These are phyloP conservation scores for Glomus cerebriforme DNA, from an alignment of 192 early-diverging fungal species.

Conservation along the genomic window DNA sequence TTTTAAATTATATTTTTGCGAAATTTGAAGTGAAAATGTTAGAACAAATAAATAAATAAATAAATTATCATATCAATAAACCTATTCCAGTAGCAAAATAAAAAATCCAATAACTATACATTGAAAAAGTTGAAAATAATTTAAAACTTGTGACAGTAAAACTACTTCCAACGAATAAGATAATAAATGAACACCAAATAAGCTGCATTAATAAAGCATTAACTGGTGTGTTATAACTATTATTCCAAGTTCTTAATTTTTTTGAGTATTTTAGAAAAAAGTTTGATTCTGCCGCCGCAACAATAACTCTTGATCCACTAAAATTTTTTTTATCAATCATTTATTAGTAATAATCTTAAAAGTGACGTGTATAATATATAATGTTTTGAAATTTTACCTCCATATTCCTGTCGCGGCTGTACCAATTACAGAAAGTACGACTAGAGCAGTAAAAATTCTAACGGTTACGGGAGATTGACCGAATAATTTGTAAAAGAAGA, in stretches of 20 bases:
- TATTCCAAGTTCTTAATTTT: not conserved
- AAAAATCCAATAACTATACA: not conserved
- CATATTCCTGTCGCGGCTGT: not conserved
- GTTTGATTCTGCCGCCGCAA: not conserved
- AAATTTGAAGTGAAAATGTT: too few species aligned
- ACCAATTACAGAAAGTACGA: not conserved
- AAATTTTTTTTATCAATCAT: too few species aligned
- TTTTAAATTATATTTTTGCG: too few species aligned
- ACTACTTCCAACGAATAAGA: not conserved
- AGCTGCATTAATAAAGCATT: not conserved
- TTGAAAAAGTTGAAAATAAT: not conserved
- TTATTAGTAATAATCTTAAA: too few species aligned
- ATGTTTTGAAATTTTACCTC: too few species aligned
- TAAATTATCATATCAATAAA: not conserved
- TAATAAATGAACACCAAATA: not conserved
- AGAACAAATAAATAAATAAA: too few species aligned
- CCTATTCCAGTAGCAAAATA: not conserved
- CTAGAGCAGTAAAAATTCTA: not conserved
- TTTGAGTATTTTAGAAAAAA: not conserved
- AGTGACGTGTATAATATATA: too few species aligned
- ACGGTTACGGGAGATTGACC: too few species aligned
- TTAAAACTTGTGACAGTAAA: not conserved
- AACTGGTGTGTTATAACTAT: not conserved
- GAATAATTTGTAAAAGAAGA: not conserved
- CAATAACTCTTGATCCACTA: not conserved